Conservation (phyloP, 129 eudicot genomes). For the Artemisia annua region DNA sequence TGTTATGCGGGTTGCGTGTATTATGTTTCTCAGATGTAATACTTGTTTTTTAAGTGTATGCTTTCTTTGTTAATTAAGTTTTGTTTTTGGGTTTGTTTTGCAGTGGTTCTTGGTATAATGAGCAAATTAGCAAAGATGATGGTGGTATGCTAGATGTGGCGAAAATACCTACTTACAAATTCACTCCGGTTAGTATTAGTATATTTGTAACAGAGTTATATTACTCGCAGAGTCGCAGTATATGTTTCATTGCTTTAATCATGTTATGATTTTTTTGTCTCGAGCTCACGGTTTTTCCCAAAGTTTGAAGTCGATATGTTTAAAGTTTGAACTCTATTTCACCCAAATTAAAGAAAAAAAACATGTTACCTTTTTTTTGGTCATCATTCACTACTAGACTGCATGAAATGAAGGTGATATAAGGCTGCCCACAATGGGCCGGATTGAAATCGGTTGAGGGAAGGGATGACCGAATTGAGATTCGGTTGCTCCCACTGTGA, state of each 20-base stretch:
- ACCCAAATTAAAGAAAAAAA: no score
- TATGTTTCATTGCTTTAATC: neutral
- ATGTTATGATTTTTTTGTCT: no score
- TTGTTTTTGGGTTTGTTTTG: neutral
- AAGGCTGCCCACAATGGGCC: no score
- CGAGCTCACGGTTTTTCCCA: no score
- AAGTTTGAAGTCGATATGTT: neutral
- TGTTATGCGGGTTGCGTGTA: neutral
- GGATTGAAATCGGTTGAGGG: no score
- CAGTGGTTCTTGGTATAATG: slow-evolving; percentile 29
- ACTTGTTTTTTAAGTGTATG: neutral
- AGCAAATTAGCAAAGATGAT: slow-evolving; percentile 19
- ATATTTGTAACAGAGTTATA: neutral
- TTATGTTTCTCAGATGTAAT: slow-evolving; percentile 2
- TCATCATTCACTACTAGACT: no score
- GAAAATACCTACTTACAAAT: slow-evolving; percentile 23
- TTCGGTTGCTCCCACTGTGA: no score
- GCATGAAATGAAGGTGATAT: no score
- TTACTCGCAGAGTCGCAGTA: neutral
- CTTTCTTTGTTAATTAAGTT: neutral
- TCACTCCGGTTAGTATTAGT: slow-evolving; percentile 17
- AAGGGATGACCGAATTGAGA: no score
- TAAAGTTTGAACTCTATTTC: no score
- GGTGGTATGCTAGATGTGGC: slow-evolving; percentile 26
- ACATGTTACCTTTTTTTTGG: no score